Conservation (phyloP, 1,139 yeast species). For the Pneumocystis wakefieldiae region DNA sequence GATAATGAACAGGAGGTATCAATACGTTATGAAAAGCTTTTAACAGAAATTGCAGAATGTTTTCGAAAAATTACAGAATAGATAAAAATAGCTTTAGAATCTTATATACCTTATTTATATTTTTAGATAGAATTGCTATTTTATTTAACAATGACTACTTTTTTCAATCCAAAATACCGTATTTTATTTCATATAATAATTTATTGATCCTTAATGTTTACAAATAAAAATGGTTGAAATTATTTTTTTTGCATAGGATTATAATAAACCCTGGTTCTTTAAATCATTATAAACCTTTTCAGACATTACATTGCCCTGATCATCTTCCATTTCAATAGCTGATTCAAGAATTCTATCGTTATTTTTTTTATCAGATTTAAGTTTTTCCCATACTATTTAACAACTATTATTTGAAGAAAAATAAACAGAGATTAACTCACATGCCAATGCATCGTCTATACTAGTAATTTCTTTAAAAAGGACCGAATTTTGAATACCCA, state of each 20-base stretch:
- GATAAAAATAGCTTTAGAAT: constrained; percentile 9
- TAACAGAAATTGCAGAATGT: constrained; percentile 65
- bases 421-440: constrained; percentile 5
- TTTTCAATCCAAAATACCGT: not conserved
- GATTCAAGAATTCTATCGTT: constrained; percentile 36
- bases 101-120: not conserved
- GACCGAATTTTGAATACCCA: constrained; percentile 44
- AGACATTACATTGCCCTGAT: constrained; percentile 83
- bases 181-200: not conserved
- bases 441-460: constrained; percentile 49
- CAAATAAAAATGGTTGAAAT: not conserved
- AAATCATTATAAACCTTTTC: constrained; percentile 68
- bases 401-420: constrained; percentile 11
- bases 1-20: constrained; percentile 69
- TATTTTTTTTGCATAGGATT: constrained; percentile 1
- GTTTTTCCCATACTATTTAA: constrained; percentile 33
- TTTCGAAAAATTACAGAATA: constrained; percentile 93
- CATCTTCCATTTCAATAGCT: constrained; percentile 74
- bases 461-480: constrained; percentile 50
- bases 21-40: constrained; percentile 61
- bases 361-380: constrained; percentile 30
- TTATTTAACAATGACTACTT: not conserved
- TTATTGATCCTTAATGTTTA: not conserved
- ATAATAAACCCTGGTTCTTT: constrained; percentile 67
- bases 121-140: not conserved